Percentiles rank a stretch among this genome's conserved stretches.
These are phyloP conservation scores for Byssoonygena ceratinophila DNA, from an alignment of 2,329 filamentous ascomycete species.

Conservation along the genomic window DNA sequence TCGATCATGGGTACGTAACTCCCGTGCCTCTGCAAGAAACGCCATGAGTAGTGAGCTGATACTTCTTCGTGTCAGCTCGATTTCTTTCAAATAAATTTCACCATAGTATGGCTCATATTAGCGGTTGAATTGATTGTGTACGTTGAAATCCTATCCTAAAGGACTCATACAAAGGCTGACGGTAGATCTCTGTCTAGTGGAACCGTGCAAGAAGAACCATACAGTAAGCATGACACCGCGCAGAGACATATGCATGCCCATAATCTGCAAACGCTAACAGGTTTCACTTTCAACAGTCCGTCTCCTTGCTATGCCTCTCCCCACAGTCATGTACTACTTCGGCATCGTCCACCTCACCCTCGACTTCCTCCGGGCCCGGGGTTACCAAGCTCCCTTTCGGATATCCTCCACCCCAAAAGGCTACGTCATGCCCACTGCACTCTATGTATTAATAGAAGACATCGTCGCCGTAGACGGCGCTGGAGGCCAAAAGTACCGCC, in stretches of 20 bases:
- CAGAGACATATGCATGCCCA: neutral
- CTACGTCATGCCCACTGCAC: constrained; percentile 47
- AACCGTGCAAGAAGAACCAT: constrained; percentile 33
- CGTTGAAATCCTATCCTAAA: constrained; percentile 17
- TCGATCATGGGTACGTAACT: constrained; percentile 31
- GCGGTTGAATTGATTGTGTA: constrained; percentile 36
- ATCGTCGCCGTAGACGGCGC: constrained; percentile 56
- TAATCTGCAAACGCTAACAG: constrained; percentile 5
- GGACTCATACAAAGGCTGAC: too few species aligned
- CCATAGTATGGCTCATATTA: constrained; percentile 36
- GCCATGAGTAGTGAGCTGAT: neutral
- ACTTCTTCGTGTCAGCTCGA: constrained; percentile 27
- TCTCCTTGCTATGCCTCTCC: constrained; percentile 36
- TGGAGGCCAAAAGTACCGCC: constrained; percentile 46
- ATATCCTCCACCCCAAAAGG: constrained; percentile 55
- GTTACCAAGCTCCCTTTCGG: constrained; percentile 47
- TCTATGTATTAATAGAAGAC: constrained; percentile 58
- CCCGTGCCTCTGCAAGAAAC: neutral
- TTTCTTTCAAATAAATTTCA: constrained; percentile 40
- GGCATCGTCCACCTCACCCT: constrained; percentile 34
- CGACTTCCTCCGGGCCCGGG: constrained; percentile 33
- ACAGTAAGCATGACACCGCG: constrained; percentile 23
- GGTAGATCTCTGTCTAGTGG: constrained; percentile 22
- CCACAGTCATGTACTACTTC: constrained; percentile 39
- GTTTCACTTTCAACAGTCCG: constrained; percentile 25